A percentile compares a stretch with the other conserved stretches of the same genome.
Conservation (phyloP, 345 rosid genomes). For the Syzygium oleosum region DNA sequence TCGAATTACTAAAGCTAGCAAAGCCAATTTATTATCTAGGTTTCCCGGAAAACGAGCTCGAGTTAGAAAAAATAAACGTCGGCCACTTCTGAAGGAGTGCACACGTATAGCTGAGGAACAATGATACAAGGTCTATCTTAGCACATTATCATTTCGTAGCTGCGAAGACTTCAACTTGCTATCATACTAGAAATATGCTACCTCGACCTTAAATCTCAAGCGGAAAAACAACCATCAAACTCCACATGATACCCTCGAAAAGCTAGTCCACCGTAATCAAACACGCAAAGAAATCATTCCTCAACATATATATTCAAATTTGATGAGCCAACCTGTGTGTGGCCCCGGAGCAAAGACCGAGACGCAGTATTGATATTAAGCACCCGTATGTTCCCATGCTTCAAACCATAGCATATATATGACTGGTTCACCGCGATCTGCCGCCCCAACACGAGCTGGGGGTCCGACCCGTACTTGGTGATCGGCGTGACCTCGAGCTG, state of each 20-base stretch:
- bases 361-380: constrained; percentile 79
- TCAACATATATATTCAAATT: background rate
- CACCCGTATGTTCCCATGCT: constrained; percentile 75
- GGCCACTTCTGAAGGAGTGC: background rate
- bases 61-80: background rate
- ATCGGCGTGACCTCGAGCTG: constrained; percentile 92
- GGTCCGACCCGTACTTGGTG: constrained; percentile 82
- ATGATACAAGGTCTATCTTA: background rate
- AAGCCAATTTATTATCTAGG: background rate
- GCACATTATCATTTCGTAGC: background rate
- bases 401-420: constrained; percentile 81
- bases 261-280: background rate
- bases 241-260: background rate
- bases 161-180: background rate
- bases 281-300: background rate
- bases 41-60: background rate
- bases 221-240: background rate
- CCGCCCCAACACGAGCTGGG: constrained; percentile 68
- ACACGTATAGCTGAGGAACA: background rate
- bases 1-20: background rate
- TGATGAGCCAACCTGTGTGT: constrained; percentile 46
- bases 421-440: constrained; percentile 76
- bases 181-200: background rate
- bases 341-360: constrained; percentile 75
- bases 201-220: background rate